Conservation (phyloP, 805 yeast genomes). For the Zygosaccharomyces pseudorouxii region DNA sequence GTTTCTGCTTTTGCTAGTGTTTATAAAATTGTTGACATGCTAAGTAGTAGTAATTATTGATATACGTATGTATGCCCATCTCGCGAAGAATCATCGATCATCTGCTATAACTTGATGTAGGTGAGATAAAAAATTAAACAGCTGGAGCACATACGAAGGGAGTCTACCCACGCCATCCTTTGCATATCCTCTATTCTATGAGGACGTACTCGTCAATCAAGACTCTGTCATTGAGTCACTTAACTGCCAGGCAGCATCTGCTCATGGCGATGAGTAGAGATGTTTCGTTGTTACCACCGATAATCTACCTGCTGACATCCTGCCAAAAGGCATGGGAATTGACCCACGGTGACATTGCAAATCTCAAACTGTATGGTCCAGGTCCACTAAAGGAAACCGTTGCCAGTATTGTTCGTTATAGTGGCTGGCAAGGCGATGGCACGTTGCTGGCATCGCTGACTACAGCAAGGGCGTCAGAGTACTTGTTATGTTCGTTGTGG, state of each 20-base stretch:
- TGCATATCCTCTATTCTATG: slow-evolving; percentile 2
- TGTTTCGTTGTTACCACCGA: slow-evolving; percentile 65
- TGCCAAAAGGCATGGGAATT: slow-evolving; percentile 30
- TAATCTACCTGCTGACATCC: slow-evolving; percentile 48
- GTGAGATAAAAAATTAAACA: neutral
- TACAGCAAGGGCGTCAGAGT: slow-evolving; percentile 72
- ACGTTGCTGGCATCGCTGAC: slow-evolving; percentile 34
- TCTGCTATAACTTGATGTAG: neutral
- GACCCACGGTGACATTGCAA: slow-evolving; percentile 8
- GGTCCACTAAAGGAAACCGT: slow-evolving; percentile 23
- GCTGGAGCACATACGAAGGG: no score
- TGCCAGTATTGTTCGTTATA: slow-evolving; percentile 20
- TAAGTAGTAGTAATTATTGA: neutral
- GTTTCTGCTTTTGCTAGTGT: slow-evolving; percentile 6
- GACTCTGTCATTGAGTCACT: slow-evolving; percentile 60
- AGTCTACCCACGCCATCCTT: no score
- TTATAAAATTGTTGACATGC: slow-evolving; percentile 7
- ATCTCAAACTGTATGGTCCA: slow-evolving; percentile 23
- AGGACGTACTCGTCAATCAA: slow-evolving; percentile 40
- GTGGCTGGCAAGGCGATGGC: slow-evolving; percentile 14
- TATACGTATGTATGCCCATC: slow-evolving; percentile 1
- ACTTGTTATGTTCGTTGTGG: slow-evolving; percentile 84
- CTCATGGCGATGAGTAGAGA: slow-evolving; percentile 75
- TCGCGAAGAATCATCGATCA: slow-evolving; percentile 1
- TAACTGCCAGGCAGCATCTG: slow-evolving; percentile 72